phyloP scores from a whole-genome alignment of 306 rosid species.

The Prunus campanulata region DNA sequence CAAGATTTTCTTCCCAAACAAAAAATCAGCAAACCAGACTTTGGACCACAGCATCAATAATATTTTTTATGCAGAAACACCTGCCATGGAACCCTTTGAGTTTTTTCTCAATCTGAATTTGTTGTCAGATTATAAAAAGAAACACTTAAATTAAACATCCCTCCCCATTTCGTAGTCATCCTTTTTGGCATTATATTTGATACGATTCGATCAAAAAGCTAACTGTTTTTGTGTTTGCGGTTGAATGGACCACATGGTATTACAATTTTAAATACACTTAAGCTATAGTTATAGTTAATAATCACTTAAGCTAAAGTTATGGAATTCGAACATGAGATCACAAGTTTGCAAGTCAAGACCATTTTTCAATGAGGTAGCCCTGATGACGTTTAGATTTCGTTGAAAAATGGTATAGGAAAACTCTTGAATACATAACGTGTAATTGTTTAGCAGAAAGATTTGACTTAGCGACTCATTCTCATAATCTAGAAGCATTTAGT shows the following conservation, averaged over 20 bases:
- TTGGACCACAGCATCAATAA: neutral
- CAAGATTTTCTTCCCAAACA: neutral
- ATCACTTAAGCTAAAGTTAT: neutral
- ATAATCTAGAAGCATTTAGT: too few relatives aligned
- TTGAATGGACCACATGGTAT: conserved; percentile 9
- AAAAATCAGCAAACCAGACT: neutral
- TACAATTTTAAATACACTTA: neutral
- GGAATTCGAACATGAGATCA: accelerated
- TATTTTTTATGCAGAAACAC: neutral
- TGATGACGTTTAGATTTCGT: too few relatives aligned
- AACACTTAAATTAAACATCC: neutral
- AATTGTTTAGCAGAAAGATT: too few relatives aligned
- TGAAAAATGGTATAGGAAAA: too few relatives aligned
- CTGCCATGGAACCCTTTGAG: neutral
- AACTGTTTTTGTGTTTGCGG: neutral
- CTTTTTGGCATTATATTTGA: neutral
- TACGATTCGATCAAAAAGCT: neutral
- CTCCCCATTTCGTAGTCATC: neutral
- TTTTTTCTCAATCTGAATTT: neutral
- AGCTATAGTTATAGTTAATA: neutral
- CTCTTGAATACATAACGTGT: too few relatives aligned
- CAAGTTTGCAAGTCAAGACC: accelerated
- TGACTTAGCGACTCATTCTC: too few relatives aligned
- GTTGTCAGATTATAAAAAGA: neutral
- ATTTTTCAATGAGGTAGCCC: too few relatives aligned